Percentiles rank a stretch among this genome's conserved stretches.
Evolutionary conservation across 441 rosid species (phyloP).

Genomic region (Corymbia calophylla): DNA sequence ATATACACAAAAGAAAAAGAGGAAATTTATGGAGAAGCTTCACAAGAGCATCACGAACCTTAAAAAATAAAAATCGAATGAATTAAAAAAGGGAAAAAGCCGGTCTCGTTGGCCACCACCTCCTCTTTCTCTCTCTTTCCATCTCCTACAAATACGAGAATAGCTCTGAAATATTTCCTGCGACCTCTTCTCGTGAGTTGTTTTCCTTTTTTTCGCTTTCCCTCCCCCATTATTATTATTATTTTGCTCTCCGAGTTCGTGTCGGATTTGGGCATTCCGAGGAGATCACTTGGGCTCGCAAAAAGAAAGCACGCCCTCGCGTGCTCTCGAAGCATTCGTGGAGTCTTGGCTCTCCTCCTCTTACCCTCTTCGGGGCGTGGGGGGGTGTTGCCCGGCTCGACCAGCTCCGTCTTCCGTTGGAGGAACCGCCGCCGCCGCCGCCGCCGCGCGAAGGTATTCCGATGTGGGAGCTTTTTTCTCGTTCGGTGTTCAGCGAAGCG

Average conservation of each 20-base stretch:
- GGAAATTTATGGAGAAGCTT: not conserved
- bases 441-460: not conserved
- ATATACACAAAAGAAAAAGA: not conserved
- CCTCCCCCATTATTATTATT: not conserved
- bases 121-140: not conserved
- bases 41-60: not conserved
- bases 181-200: not conserved
- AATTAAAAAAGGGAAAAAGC: not conserved
- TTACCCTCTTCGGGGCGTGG: not conserved
- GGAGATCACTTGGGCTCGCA: not conserved
- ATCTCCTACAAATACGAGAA: constrained; percentile 14
- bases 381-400: not conserved
- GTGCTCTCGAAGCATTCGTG: not conserved
- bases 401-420: not conserved
- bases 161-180: not conserved
- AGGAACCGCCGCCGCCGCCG: not conserved
- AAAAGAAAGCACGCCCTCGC: not conserved
- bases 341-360: not conserved
- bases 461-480: not conserved
- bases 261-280: not conserved
- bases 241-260: not conserved
- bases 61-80: not conserved
- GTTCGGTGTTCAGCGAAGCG: not conserved
- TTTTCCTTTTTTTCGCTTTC: not conserved
- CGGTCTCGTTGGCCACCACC: not conserved